Percentiles rank a stretch among this genome's conserved stretches.
Conservation (phyloP, 2,329 filamentous ascomycete species). For the Cryphonectria parasitica region DNA sequence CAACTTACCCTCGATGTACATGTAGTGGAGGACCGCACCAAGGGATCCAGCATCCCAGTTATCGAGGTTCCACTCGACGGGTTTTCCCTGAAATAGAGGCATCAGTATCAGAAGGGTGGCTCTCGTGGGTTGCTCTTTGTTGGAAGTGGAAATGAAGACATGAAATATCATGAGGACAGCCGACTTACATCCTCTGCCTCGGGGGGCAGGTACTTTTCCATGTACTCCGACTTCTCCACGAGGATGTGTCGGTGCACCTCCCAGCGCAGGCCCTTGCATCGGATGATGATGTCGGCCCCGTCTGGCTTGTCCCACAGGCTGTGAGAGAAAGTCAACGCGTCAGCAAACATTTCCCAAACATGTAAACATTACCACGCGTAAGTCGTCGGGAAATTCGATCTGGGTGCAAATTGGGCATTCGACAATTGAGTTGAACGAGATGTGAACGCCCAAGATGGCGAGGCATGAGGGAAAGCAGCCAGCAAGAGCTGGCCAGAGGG, state of each 20-base stretch:
- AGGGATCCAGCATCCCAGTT: conserved; percentile 31
- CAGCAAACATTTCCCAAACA: neutral
- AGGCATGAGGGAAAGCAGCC: neutral
- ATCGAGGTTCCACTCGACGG: conserved; percentile 21
- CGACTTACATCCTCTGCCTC: conserved; percentile 21
- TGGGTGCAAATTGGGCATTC: neutral
- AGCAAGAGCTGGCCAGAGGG: neutral
- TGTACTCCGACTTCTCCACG: conserved; percentile 22
- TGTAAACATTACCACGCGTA: neutral
- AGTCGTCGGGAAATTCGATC: neutral
- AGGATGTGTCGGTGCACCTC: conserved; percentile 26
- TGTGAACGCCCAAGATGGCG: neutral
- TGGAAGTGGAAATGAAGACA: no score
- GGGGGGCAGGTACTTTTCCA: conserved; percentile 22
- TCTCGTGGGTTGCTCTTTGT: neutral
- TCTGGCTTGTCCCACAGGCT: conserved; percentile 18
- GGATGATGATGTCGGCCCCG: conserved; percentile 17
- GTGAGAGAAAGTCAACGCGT: neutral
- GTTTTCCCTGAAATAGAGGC: neutral
- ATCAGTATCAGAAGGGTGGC: neutral
- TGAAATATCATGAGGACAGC: no score
- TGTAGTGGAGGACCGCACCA: conserved; percentile 34
- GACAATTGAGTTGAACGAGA: neutral
- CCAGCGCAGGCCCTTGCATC: conserved; percentile 12
- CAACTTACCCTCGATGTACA: conserved; percentile 35